Evolutionary conservation across 2,329 filamentous ascomycete species (phyloP), one percentile per base, ranked within the genome.

Genomic region (Pochonia chlamydosporia): DNA sequence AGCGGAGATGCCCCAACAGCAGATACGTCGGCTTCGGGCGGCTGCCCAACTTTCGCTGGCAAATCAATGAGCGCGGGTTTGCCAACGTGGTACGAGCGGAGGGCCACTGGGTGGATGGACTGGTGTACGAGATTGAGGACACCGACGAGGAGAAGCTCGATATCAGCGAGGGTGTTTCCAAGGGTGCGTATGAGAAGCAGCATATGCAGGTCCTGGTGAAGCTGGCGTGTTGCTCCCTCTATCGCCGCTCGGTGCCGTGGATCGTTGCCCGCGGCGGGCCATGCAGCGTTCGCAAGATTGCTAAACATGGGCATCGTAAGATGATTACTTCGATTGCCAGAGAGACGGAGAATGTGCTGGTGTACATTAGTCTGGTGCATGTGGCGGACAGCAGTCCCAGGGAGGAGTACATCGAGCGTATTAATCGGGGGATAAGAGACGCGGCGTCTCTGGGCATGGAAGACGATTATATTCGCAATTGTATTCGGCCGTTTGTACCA

Each of bases 11-110:
- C 44, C 71, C 71, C 18, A 60, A 61, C 20, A 70, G 67, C 56
- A 60, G 53, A 21, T 66, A 64, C 52, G 58, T 71, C 49, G 70
- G 70, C 5, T 56, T 59, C 11, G 71, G 62, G 18, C 58, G 63
- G 10, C 60, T 74, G n/a, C 50, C 54, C 20, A 60, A 66, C 50
- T 65, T 68, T 52, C 59, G 63, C 26, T 74, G 70, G 65, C 69
- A 71, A 55, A 73, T 74, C 63, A 74, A 74, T 56, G 60, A 72
- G 57, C 65, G 70, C 21, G 70, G 71, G 24, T 73, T 65, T 43
- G 72, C 71, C 48, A 74, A 74, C 52, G 61, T 74, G 24, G 48
- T 70, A 14, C 54, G 56, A 36, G 54, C 57, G 10, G 48, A 59
- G 23, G 65, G 63, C 6, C 60, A 59, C 26, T 62, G 60, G 56